Conservation (phyloP, 345 rosid species). For the Boechera retrofracta region DNA sequence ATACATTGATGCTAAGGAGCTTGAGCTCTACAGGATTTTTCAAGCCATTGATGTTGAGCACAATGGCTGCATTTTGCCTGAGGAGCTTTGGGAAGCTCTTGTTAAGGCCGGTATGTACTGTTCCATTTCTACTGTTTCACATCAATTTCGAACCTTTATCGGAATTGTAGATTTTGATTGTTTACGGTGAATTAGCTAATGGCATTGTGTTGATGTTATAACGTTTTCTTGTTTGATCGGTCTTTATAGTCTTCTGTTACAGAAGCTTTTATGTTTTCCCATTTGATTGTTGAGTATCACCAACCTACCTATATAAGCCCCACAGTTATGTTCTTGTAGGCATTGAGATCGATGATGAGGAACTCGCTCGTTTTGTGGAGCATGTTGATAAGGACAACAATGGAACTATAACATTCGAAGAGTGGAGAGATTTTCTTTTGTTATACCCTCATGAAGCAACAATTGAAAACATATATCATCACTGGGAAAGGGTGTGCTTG, state of each 20-base stretch:
- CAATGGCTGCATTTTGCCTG: slow-evolving; percentile 93
- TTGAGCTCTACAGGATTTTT: slow-evolving; percentile 78
- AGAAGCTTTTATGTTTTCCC: not conserved
- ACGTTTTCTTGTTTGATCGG: not conserved
- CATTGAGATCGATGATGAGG: slow-evolving; percentile 89
- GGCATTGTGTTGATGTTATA: slow-evolving; percentile 1
- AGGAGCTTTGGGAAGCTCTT: slow-evolving; percentile 93
- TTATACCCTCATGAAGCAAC: slow-evolving; percentile 98
- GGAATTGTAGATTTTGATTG: not conserved
- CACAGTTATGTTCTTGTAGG: slow-evolving; percentile 64
- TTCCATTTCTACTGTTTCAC: slow-evolving; percentile 18
- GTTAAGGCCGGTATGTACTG: slow-evolving; percentile 76
- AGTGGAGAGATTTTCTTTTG: slow-evolving; percentile 98
- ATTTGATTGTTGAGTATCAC: slow-evolving; percentile 13
- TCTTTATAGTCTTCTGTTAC: not conserved
- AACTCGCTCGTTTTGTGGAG: slow-evolving; percentile 94
- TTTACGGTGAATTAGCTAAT: not conserved
- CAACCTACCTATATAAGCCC: slow-evolving; percentile 51
- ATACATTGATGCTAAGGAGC: slow-evolving; percentile 89
- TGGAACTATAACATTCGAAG: slow-evolving; percentile 97
- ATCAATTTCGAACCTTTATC: slow-evolving; percentile 9
- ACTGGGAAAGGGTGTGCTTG: slow-evolving; percentile 90
- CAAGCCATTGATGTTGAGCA: slow-evolving; percentile 85
- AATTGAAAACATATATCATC: slow-evolving; percentile 89
- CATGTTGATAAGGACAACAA: slow-evolving; percentile 98